phyloP scores from a whole-genome alignment of 768 basidiomycete genomes.

The Leccinum disarticulatum region DNA sequence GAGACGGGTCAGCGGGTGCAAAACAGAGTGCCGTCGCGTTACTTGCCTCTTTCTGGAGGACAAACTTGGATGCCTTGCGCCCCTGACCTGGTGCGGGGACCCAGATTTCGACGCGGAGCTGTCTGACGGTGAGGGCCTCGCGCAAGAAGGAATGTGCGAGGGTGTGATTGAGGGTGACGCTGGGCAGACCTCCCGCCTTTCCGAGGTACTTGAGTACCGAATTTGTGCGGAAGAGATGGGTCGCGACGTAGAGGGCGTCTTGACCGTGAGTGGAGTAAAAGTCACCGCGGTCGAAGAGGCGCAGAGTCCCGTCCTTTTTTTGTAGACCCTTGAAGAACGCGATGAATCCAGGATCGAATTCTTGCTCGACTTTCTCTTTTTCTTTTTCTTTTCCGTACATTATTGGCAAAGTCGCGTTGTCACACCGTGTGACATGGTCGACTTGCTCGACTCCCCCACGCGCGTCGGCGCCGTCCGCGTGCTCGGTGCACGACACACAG shows the following conservation, averaged over 20 bases:
- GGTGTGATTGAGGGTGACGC: conserved; percentile 71
- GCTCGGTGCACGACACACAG: conserved; percentile 70
- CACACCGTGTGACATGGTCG: conserved; percentile 17
- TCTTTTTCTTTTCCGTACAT: conserved; percentile 52
- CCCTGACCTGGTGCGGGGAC: conserved; percentile 66
- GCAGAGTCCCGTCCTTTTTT: conserved; percentile 72
- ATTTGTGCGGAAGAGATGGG: conserved; percentile 81
- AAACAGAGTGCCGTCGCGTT: not conserved
- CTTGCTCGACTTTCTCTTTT: conserved; percentile 49
- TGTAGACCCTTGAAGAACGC: conserved; percentile 64
- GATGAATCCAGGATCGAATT: conserved; percentile 70
- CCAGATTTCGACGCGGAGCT: conserved; percentile 94
- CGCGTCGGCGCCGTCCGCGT: conserved; percentile 78
- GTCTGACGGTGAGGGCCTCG: conserved; percentile 86
- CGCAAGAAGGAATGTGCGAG: conserved; percentile 82
- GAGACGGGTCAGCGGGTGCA: conserved; percentile 14
- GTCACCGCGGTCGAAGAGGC: conserved; percentile 82
- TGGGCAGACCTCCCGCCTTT: conserved; percentile 60
- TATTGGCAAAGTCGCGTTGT: conserved; percentile 1
- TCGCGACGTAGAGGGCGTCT: conserved; percentile 87
- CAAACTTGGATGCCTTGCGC: conserved; percentile 75
- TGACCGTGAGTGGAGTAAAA: conserved; percentile 88
- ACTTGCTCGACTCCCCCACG: conserved; percentile 54
- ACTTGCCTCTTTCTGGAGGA: conserved; percentile 75
- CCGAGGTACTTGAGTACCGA: conserved; percentile 90